Evolutionary conservation across 192 early-diverging fungal genomes (phyloP).

Genomic region (Jimgerdemannia lactiflua): DNA sequence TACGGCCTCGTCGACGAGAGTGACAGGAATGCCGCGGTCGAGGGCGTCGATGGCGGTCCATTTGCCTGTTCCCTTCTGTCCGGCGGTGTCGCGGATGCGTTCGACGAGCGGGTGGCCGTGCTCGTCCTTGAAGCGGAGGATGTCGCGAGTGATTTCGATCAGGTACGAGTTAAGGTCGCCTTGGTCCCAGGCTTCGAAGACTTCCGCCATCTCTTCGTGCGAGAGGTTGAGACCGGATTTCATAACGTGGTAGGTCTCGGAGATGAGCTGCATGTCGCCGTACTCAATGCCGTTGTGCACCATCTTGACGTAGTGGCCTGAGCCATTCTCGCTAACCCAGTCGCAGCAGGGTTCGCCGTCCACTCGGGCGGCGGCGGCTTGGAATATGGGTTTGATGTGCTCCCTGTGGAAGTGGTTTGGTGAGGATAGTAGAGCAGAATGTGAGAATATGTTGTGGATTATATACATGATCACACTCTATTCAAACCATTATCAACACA

Average conservation of each 20-base stretch:
- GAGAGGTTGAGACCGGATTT: constrained; percentile 79
- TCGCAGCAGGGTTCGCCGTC: constrained; percentile 95
- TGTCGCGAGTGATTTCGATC: constrained; percentile 94
- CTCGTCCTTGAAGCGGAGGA: constrained; percentile 89
- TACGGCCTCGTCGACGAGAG: constrained; percentile 97
- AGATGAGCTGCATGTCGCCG: constrained; percentile 99
- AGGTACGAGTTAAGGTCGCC: constrained; percentile 96
- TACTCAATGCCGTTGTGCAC: constrained; percentile 99
- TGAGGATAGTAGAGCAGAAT: no score
- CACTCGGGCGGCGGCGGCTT: constrained; percentile 87
- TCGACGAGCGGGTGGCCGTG: constrained; percentile 86
- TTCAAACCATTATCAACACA: no score
- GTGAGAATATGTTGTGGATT: no score
- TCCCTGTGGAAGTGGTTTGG: no score
- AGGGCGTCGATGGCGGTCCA: constrained; percentile 97
- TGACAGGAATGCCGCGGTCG: constrained; percentile 95
- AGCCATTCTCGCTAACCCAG: constrained; percentile 97
- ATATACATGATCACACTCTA: no score
- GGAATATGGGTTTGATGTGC: constrained; percentile 94
- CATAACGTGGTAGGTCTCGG: constrained; percentile 93
- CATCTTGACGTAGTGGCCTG: constrained; percentile 99
- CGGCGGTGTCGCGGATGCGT: constrained; percentile 95
- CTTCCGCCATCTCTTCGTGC: constrained; percentile 86
- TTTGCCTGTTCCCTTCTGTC: constrained; percentile 98
- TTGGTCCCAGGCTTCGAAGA: constrained; percentile 96